Conservation (phyloP, 2,329 filamentous ascomycete genomes). For the Cercospora sp. region DNA sequence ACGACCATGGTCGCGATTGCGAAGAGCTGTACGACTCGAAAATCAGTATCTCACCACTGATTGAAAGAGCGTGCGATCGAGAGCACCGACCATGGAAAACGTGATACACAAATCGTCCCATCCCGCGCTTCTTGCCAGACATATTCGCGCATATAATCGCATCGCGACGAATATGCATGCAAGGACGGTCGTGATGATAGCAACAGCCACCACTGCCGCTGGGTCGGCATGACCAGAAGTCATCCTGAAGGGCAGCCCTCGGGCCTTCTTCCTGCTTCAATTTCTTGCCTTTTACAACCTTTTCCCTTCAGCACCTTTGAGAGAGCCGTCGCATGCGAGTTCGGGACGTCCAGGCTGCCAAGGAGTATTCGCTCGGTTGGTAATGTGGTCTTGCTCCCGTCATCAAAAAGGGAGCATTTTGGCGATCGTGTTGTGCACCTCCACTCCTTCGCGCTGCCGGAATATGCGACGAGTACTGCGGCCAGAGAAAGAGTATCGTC, state of each 20-base stretch:
- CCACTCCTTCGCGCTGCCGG: neutral
- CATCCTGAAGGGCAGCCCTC: neutral
- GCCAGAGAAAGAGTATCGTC: neutral
- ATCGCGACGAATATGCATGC: constrained; percentile 25
- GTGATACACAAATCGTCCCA: constrained; percentile 32
- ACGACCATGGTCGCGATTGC: constrained; percentile 21
- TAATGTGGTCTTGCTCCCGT: too few species aligned
- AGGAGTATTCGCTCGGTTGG: neutral
- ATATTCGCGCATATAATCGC: constrained; percentile 29
- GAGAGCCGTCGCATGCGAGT: neutral
- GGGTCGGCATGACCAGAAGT: constrained; percentile 29
- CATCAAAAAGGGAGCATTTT: neutral
- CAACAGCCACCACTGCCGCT: constrained; percentile 24
- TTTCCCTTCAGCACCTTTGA: neutral
- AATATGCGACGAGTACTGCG: neutral
- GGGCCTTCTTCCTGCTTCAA: neutral
- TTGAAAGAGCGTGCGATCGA: neutral
- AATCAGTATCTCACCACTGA: neutral
- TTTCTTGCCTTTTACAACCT: neutral
- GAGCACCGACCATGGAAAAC: constrained; percentile 22
- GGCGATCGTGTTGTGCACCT: neutral
- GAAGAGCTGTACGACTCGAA: constrained; percentile 16
- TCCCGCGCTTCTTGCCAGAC: constrained; percentile 27
- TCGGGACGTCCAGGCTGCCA: neutral
- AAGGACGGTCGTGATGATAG: constrained; percentile 26